Evolutionary conservation across 805 yeast species (phyloP).

Genomic region (Sugiyamaella lignohabitans): DNA sequence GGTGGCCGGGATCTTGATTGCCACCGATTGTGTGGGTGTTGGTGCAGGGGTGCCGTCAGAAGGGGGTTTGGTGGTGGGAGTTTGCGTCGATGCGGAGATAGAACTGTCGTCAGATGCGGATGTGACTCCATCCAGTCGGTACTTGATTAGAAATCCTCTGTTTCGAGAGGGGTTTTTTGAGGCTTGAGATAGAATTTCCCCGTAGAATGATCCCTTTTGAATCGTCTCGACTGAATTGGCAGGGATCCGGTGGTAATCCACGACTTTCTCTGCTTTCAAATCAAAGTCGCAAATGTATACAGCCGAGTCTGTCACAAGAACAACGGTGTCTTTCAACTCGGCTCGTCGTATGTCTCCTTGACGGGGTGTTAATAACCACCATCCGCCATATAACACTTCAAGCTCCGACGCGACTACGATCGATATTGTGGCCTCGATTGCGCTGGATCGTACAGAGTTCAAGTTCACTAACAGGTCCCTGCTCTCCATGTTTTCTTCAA

Average conservation of each 20-base stretch:
- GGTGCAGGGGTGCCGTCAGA: neutral
- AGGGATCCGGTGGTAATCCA: constrained; percentile 16
- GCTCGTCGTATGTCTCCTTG: constrained; percentile 14
- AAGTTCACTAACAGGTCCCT: constrained; percentile 25
- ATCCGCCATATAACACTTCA: constrained; percentile 32
- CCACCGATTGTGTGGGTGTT: constrained; percentile 2
- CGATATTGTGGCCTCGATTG: constrained; percentile 21
- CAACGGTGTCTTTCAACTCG: constrained; percentile 22
- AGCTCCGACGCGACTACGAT: constrained; percentile 18
- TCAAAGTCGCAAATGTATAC: constrained; percentile 26
- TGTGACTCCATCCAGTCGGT: constrained; percentile 19
- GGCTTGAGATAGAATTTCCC: constrained; percentile 16
- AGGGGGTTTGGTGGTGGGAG: neutral
- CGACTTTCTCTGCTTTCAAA: constrained; percentile 18
- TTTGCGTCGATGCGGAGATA: neutral
- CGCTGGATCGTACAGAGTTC: constrained; percentile 25
- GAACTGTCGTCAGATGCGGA: constrained; percentile 4
- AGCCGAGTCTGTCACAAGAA: constrained; percentile 25
- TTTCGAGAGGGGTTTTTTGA: constrained; percentile 18
- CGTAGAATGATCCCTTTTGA: constrained; percentile 24
- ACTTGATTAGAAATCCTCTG: constrained; percentile 22
- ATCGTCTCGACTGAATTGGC: constrained; percentile 10
- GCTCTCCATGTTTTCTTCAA: constrained; percentile 33
- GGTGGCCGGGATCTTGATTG: constrained; percentile 13
- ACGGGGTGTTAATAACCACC: constrained; percentile 31